A percentile compares a stretch with the other conserved stretches of the same genome.
These are phyloP conservation scores for Aspergillus thermomutatus DNA, from an alignment of 2,329 filamentous ascomycete species.

Conservation along the genomic window DNA sequence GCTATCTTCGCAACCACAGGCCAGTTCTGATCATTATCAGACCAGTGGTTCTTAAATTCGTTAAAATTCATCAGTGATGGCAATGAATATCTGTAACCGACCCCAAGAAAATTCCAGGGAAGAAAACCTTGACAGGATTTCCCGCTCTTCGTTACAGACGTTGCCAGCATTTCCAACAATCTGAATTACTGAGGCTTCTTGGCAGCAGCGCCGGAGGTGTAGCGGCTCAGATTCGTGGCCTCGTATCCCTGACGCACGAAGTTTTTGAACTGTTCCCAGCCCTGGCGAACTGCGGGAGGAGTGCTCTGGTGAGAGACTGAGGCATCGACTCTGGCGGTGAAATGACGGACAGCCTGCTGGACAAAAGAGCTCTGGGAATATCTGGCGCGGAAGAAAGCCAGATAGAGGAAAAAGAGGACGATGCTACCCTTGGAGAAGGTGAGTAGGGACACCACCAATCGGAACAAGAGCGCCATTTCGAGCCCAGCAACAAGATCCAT, in stretches of 20 bases:
- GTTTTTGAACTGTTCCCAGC: slow-evolving; percentile 77
- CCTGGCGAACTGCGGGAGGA: slow-evolving; percentile 72
- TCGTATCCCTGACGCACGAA: slow-evolving; percentile 71
- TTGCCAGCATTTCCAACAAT: background rate
- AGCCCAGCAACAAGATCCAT: slow-evolving; percentile 90
- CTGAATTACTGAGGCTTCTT: slow-evolving; percentile 48
- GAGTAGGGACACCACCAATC: slow-evolving; percentile 74
- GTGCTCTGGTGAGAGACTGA: slow-evolving; percentile 82
- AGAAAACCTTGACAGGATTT: background rate
- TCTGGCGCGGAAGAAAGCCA: slow-evolving; percentile 85
- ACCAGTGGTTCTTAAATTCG: slow-evolving; percentile 7
- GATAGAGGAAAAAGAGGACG: slow-evolving; percentile 83
- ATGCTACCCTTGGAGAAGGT: slow-evolving; percentile 89
- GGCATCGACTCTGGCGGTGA: slow-evolving; percentile 74
- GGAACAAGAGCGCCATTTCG: slow-evolving; percentile 83
- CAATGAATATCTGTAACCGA: background rate
- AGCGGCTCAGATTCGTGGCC: slow-evolving; percentile 73
- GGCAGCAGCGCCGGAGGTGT: slow-evolving; percentile 52
- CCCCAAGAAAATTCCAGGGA: background rate
- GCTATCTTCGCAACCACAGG: background rate
- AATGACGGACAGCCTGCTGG: slow-evolving; percentile 71
- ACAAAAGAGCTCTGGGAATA: slow-evolving; percentile 89
- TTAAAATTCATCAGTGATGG: slow-evolving; percentile 6
- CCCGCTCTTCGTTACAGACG: background rate
- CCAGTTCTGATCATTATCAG: slow-evolving; percentile 2